phyloP scores from a whole-genome alignment of 2,329 filamentous ascomycete genomes.

The Pseudodiploospora longispora region DNA sequence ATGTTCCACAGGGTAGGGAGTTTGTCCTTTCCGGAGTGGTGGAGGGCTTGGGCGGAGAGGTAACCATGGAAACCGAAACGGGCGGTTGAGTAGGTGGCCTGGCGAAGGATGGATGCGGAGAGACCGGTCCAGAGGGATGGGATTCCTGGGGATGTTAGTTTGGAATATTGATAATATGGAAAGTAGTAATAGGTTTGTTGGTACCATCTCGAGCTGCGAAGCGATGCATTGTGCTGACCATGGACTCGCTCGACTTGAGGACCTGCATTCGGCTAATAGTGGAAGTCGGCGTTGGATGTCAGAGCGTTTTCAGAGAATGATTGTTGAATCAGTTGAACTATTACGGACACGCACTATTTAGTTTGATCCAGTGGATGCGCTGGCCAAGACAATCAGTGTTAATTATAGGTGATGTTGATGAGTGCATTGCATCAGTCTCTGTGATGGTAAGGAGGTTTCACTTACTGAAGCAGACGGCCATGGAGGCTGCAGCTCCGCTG shows the following conservation, averaged over 20 bases:
- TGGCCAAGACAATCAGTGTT: conserved; percentile 9
- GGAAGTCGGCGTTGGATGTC: too few species aligned
- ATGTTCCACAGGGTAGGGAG: conserved; percentile 27
- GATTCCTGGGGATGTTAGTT: conserved; percentile 20
- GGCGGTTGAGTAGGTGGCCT: conserved; percentile 36
- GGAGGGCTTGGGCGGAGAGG: conserved; percentile 22
- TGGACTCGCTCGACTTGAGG: conserved; percentile 29
- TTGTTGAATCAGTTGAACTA: neutral
- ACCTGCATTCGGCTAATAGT: conserved; percentile 34
- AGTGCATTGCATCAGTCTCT: neutral
- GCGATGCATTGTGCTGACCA: conserved; percentile 28
- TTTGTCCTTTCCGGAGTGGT: conserved; percentile 19
- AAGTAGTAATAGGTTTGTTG: too few species aligned
- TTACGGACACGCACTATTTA: conserved; percentile 28
- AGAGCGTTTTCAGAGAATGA: too few species aligned
- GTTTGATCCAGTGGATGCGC: conserved; percentile 38
- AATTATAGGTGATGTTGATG: too few species aligned
- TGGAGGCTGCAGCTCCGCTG: conserved; percentile 35
- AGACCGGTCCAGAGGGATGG: conserved; percentile 34
- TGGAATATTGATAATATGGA: neutral
- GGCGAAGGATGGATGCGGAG: conserved; percentile 35
- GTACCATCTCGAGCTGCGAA: conserved; percentile 33
- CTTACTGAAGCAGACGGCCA: conserved; percentile 38
- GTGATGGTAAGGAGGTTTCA: neutral
- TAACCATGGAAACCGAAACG: conserved; percentile 34